phyloP scores from a whole-genome alignment of 768 basidiomycete species.

The Coprinellus micaceus region DNA sequence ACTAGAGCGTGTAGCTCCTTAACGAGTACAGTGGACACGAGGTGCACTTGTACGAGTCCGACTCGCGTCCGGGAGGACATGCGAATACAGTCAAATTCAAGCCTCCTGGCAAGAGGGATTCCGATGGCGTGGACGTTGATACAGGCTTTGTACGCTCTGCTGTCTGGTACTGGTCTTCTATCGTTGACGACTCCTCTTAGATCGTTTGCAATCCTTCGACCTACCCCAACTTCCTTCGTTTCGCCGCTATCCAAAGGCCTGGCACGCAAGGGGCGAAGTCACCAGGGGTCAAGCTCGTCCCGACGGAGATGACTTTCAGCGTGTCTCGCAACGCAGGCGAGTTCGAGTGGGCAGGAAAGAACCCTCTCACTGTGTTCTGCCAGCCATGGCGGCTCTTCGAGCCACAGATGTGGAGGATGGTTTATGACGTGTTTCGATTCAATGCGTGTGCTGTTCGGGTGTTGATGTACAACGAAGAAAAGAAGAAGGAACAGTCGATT shows the following conservation, averaged over 20 bases:
- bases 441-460: constrained; percentile 62
- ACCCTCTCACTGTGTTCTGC: constrained; percentile 59
- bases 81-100: constrained; percentile 66
- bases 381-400: constrained; percentile 60
- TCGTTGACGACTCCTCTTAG: constrained; percentile 37
- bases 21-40: constrained; percentile 73
- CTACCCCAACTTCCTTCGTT: constrained; percentile 76
- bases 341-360: constrained; percentile 78
- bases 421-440: constrained; percentile 70
- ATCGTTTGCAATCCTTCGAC: constrained; percentile 76
- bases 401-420: constrained; percentile 65
- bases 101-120: constrained; percentile 30
- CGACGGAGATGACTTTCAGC: constrained; percentile 76
- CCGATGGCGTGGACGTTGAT: constrained; percentile 54
- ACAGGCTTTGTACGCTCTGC: constrained; percentile 45
- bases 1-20: constrained; percentile 42
- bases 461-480: constrained; percentile 25
- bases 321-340: constrained; percentile 65
- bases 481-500: constrained; percentile 37
- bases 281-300: constrained; percentile 38
- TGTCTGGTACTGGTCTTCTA: no score
- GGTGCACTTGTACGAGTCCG: constrained; percentile 73
- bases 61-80: constrained; percentile 66
- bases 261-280: neutral
- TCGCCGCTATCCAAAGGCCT: no score